Evolutionary conservation across 2,329 filamentous ascomycete species (phyloP).

Genomic region (Diaporthe eres): DNA sequence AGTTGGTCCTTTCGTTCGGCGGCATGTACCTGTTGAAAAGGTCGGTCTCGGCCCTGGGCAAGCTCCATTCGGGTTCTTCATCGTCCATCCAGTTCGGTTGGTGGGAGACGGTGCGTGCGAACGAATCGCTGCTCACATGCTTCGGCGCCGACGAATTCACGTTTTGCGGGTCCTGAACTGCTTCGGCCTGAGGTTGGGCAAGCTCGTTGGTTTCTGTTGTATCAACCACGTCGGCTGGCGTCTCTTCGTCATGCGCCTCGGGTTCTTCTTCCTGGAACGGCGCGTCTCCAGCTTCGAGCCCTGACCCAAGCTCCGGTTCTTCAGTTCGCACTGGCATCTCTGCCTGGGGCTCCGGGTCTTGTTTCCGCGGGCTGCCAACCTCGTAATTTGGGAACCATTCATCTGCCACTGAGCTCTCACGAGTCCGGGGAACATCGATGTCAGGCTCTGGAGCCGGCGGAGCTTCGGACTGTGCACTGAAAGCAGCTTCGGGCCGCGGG

Average conservation of each 20-base stretch:
- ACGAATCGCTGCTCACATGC: constrained; percentile 73
- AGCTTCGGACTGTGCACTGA: not conserved
- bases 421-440: constrained; percentile 36
- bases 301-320: not conserved
- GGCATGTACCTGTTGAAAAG: constrained; percentile 71
- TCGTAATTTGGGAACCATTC: constrained; percentile 52
- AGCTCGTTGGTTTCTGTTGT: not conserved
- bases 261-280: constrained; percentile 5
- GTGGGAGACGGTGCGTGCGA: constrained; percentile 74
- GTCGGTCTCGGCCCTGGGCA: constrained; percentile 67
- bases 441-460: not conserved
- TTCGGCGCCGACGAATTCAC: constrained; percentile 56
- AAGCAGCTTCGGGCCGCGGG: constrained; percentile 19
- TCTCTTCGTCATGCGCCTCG: constrained; percentile 23
- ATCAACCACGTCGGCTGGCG: not conserved
- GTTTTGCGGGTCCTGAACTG: constrained; percentile 36
- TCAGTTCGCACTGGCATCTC: constrained; percentile 12
- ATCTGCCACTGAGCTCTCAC: constrained; percentile 43
- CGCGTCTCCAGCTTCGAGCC: constrained; percentile 1
- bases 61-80: constrained; percentile 70
- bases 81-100: constrained; percentile 72
- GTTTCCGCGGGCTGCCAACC: constrained; percentile 43
- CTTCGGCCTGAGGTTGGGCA: constrained; percentile 36
- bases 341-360: constrained; percentile 34
- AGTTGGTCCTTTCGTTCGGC: constrained; percentile 71